Evolutionary conservation across 805 yeast species (phyloP), one percentile per base, ranked within the genome.

Genomic region (Isabelozyma pseudorhagii): DNA sequence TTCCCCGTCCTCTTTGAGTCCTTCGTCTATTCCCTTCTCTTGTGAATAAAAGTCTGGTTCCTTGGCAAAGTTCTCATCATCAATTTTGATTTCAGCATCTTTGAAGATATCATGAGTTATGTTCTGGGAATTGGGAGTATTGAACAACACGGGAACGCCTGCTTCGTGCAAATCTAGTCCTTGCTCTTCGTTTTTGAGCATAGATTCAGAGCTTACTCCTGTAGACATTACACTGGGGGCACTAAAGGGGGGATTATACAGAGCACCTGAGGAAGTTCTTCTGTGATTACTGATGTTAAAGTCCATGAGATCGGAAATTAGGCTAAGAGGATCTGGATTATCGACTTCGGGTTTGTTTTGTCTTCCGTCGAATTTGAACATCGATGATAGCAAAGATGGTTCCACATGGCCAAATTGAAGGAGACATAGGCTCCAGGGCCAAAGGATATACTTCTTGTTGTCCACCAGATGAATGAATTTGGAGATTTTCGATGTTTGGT

Each of bases 371-470:
- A 63, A 52, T 25, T 63, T 70, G 60, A 31, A 31, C 36, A 31
- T 8, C 4, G 36, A 31, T 13, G 36, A 31, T 5, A 31, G n/a
- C n/a, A 31, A 31, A 69, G 65, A 44, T 61, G 61, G 11, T 54
- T 67, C 68, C 39, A 50, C 49, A 44, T 63, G 55, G 10, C 72
- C 80, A 48, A 75, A 68, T 59, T 87, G 94, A 4, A 81, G 69
- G 49, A 80, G 71, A 57, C 92, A 85, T 17, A 87, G 67, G 43
- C 79, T 80, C 57, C 85, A 67, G 0, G 96, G 96, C 96, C 96
- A 88, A 42, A 82, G 65, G 1, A 87, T 78, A 48, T 74, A 81
- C 57, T 84, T 83, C 27, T 72, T 73, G 54, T 79, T 80, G 29
- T 72, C 74, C 3, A 81, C 82, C 0, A 76, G 70, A 55, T 77